Conservation (phyloP, 2,329 filamentous ascomycete species). For the Ascochyta viciae-villosae region DNA sequence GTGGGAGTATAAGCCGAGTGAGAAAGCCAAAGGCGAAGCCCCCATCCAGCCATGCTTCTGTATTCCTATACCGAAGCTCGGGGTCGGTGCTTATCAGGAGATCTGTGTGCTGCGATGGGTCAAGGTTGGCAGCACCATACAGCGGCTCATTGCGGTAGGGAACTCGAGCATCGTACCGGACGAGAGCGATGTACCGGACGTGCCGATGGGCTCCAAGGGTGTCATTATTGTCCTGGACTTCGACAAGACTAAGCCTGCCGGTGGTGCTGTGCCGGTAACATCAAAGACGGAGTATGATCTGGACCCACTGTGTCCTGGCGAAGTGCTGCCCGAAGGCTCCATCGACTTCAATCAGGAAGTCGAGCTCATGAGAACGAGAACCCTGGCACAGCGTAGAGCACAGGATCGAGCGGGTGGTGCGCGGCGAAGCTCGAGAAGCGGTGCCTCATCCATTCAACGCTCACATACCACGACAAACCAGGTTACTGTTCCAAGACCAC, state of each 20-base stretch:
- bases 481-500: constrained; percentile 23
- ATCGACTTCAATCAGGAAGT: constrained; percentile 53
- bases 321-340: constrained; percentile 48
- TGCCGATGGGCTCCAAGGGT: constrained; percentile 44
- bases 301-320: constrained; percentile 47
- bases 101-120: constrained; percentile 49
- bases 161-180: constrained; percentile 38
- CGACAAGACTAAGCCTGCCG: constrained; percentile 38
- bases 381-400: constrained; percentile 46
- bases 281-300: constrained; percentile 47
- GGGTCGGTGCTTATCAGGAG: constrained; percentile 44
- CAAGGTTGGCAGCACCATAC: constrained; percentile 33
- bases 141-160: constrained; percentile 49
- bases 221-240: constrained; percentile 50
- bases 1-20: constrained; percentile 41
- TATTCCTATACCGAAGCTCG: constrained; percentile 44
- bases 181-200: constrained; percentile 35
- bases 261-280: constrained; percentile 30
- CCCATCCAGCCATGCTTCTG: constrained; percentile 49
- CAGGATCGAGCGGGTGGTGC: constrained; percentile 33
- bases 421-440: constrained; percentile 38
- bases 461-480: constrained; percentile 39
- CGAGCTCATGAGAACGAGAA: constrained; percentile 49
- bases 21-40: constrained; percentile 34
- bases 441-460: constrained; percentile 35